These are phyloP conservation scores for Diaporthe amygdali DNA, from an alignment of 2,329 filamentous ascomycete species.

Conservation along the genomic window DNA sequence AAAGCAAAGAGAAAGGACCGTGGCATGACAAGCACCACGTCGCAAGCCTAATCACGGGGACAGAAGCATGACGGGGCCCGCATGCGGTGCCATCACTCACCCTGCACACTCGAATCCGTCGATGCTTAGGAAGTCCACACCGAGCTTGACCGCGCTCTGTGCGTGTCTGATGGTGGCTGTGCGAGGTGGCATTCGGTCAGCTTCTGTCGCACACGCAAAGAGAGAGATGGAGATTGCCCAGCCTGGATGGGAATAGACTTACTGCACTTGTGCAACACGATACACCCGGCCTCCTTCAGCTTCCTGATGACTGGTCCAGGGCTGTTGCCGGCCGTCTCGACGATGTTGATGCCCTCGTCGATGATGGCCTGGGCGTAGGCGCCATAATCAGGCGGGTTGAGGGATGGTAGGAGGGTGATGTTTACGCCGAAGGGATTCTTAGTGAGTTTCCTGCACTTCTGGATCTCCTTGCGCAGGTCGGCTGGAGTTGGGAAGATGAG, in stretches of 20 bases:
- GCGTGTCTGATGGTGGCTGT: constrained; percentile 82
- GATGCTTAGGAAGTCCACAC: constrained; percentile 95
- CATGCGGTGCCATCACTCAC: constrained; percentile 31
- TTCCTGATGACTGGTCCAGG: constrained; percentile 89
- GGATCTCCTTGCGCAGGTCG: constrained; percentile 92
- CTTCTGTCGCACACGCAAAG: neutral
- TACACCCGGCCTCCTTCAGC: constrained; percentile 80
- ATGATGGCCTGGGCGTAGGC: constrained; percentile 93
- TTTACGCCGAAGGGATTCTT: constrained; percentile 88
- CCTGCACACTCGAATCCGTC: constrained; percentile 97
- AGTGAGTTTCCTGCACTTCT: constrained; percentile 80
- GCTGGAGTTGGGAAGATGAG: constrained; percentile 93
- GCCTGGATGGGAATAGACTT: constrained; percentile 38
- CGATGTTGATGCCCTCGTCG: constrained; percentile 88
- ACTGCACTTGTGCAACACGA: constrained; percentile 92
- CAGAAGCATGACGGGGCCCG: constrained; percentile 1
- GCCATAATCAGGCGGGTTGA: constrained; percentile 89
- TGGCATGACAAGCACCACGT: constrained; percentile 10
- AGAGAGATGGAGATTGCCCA: no score
- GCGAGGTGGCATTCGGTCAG: neutral
- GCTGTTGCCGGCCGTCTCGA: constrained; percentile 67
- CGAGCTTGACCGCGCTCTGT: constrained; percentile 87
- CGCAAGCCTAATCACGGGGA: constrained; percentile 13
- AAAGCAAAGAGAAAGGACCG: neutral
- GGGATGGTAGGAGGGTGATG: constrained; percentile 87